These are phyloP conservation scores for Metschnikowia gruessii DNA, from an alignment of 805 yeast species.

Conservation along the genomic window DNA sequence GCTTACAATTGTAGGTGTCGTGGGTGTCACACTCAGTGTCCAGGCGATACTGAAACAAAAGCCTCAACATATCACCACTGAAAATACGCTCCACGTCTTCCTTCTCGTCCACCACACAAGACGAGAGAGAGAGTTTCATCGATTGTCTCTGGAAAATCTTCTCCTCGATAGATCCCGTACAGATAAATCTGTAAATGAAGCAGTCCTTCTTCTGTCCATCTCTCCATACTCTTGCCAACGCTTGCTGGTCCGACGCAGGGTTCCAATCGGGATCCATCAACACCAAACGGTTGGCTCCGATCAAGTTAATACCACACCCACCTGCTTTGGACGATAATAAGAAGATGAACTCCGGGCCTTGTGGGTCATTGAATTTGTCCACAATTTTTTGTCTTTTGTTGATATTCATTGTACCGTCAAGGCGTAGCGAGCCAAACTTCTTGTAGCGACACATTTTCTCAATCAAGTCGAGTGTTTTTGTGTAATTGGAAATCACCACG, in stretches of 20 bases:
- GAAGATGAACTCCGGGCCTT: slow-evolving; percentile 82
- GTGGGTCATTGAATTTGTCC: slow-evolving; percentile 87
- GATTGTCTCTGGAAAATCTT: slow-evolving; percentile 94
- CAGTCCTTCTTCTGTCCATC: slow-evolving; percentile 98
- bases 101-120: slow-evolving; percentile 95
- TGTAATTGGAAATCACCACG: slow-evolving; percentile 90
- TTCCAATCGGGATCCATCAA: slow-evolving; percentile 95
- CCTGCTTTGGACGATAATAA: slow-evolving; percentile 94
- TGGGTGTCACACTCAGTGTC: slow-evolving; percentile 85
- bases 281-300: slow-evolving; percentile 91
- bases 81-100: slow-evolving; percentile 92
- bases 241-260: slow-evolving; percentile 98
- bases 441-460: slow-evolving; percentile 78
- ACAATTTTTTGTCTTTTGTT: slow-evolving; percentile 91
- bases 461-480: slow-evolving; percentile 88
- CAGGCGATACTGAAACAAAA: slow-evolving; percentile 67
- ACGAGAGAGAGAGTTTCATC: slow-evolving; percentile 86
- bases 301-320: slow-evolving; percentile 96
- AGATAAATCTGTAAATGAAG: slow-evolving; percentile 87
- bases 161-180: slow-evolving; percentile 95
- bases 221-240: slow-evolving; percentile 97
- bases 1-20: slow-evolving; percentile 81
- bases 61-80: slow-evolving; percentile 74
- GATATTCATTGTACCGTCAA: slow-evolving; percentile 91
- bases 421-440: slow-evolving; percentile 72